Percentiles rank a stretch among this genome's conserved stretches.
Conservation (phyloP, 1,139 yeast genomes). For the Suhomyces bolitotheri region DNA sequence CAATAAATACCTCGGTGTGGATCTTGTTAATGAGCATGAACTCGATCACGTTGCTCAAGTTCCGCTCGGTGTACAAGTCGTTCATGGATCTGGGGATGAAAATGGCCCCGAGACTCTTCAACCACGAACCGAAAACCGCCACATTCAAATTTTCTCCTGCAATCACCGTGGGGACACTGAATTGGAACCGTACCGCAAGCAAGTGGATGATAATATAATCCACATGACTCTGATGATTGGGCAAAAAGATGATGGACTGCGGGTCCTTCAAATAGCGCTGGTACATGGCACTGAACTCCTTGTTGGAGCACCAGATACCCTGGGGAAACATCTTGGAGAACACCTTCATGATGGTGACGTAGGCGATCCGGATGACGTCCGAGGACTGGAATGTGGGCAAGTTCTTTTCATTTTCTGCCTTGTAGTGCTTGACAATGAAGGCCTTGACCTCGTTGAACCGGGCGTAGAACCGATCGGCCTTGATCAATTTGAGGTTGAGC, state of each 20-base stretch:
- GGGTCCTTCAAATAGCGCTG: slow-evolving; percentile 40
- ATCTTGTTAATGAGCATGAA: slow-evolving; percentile 52
- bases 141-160: slow-evolving; percentile 73
- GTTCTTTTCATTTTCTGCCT: slow-evolving; percentile 37
- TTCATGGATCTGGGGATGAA: slow-evolving; percentile 49
- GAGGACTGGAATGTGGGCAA: slow-evolving; percentile 34
- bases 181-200: slow-evolving; percentile 55
- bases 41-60: slow-evolving; percentile 56
- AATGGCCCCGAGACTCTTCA: slow-evolving; percentile 48
- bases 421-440: slow-evolving; percentile 43
- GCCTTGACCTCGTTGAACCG: slow-evolving; percentile 41
- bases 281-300: slow-evolving; percentile 34
- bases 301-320: slow-evolving; percentile 45
- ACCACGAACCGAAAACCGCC: slow-evolving; percentile 53
- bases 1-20: slow-evolving; percentile 64
- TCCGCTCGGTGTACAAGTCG: slow-evolving; percentile 58
- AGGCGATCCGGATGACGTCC: slow-evolving; percentile 36
- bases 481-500: slow-evolving; percentile 41
- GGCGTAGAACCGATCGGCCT: slow-evolving; percentile 33
- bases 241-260: slow-evolving; percentile 45
- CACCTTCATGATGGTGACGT: slow-evolving; percentile 38
- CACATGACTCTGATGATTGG: slow-evolving; percentile 64
- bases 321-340: slow-evolving; percentile 44
- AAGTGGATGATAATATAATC: slow-evolving; percentile 66
- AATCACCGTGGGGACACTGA: slow-evolving; percentile 60